Evolutionary conservation across 2,329 filamentous ascomycete genomes (phyloP).

Genomic region (Venturia oleaginea): DNA sequence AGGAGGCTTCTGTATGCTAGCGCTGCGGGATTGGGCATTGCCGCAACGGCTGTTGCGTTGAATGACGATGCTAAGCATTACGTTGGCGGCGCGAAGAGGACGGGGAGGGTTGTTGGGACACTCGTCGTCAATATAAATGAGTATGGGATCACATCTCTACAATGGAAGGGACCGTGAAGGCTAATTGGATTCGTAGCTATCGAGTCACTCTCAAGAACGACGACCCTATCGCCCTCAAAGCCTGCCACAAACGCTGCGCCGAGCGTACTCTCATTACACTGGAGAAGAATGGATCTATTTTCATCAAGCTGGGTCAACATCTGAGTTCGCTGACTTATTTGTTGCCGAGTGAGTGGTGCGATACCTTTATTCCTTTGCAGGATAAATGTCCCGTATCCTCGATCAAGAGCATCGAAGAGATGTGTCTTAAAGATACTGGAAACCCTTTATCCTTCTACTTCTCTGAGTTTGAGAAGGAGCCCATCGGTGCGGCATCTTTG

Average conservation of each 20-base stretch:
- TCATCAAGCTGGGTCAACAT: conserved; percentile 96
- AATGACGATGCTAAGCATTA: conserved; percentile 64
- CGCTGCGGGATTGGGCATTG: conserved; percentile 15
- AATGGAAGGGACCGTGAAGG: background rate
- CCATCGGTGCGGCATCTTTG: conserved; percentile 86
- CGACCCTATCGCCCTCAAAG: conserved; percentile 57
- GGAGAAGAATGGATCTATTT: conserved; percentile 95
- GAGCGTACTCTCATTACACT: conserved; percentile 75
- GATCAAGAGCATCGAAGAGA: conserved; percentile 71
- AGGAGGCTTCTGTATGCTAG: conserved; percentile 6
- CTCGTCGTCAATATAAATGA: conserved; percentile 81
- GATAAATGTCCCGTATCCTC: conserved; percentile 93
- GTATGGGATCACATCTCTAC: conserved; percentile 38
- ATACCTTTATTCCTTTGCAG: conserved; percentile 90
- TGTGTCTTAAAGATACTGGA: conserved; percentile 81
- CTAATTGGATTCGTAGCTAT: conserved; percentile 52
- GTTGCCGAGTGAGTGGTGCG: conserved; percentile 83
- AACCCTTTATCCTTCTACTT: conserved; percentile 73
- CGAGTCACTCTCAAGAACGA: conserved; percentile 70
- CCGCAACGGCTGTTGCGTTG: conserved; percentile 39
- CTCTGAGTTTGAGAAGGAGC: conserved; percentile 67
- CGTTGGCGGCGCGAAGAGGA: conserved; percentile 66
- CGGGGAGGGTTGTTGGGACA: conserved; percentile 66
- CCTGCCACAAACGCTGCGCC: conserved; percentile 89
- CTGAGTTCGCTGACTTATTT: conserved; percentile 94